Conservation (phyloP, 495 filamentous ascomycete genomes). For the Xylaria scruposa region DNA sequence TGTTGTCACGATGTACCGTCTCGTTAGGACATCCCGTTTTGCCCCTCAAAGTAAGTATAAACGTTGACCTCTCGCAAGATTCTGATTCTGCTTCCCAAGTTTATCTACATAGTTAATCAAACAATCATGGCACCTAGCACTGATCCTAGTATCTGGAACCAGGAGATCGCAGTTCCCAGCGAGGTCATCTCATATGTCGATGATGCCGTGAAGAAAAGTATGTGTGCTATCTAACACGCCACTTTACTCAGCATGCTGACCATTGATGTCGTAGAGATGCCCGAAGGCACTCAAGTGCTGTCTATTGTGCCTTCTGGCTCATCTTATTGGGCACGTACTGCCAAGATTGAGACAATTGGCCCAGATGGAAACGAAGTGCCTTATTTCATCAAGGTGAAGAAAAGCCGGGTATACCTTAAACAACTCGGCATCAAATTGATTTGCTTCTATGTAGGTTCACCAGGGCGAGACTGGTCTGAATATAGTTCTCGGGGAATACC, state of each 20-base stretch:
- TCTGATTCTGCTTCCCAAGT: neutral
- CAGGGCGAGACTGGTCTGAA: neutral
- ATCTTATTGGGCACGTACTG: neutral
- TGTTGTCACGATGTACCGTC: too few relatives aligned
- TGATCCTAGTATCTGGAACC: conserved; percentile 12
- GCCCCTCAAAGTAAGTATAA: neutral
- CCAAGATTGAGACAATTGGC: neutral
- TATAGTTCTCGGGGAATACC: neutral
- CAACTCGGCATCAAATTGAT: neutral
- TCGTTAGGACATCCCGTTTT: neutral
- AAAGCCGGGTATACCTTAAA: neutral
- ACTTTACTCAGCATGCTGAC: neutral
- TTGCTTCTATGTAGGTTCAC: neutral
- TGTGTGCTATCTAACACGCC: neutral
- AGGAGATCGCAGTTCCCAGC: neutral
- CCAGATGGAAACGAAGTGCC: neutral
- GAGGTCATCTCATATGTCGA: conserved; percentile 13
- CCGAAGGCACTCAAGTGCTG: neutral
- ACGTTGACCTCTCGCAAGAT: neutral
- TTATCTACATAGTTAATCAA: neutral
- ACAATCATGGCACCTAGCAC: conserved; percentile 2
- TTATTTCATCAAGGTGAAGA: neutral
- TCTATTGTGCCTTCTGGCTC: neutral
- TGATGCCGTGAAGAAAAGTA: neutral
- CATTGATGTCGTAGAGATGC: neutral